A percentile compares a stretch with the other conserved stretches of the same genome.
Conservation (phyloP, 2,329 filamentous ascomycete species). For the Apiospora koreana region DNA sequence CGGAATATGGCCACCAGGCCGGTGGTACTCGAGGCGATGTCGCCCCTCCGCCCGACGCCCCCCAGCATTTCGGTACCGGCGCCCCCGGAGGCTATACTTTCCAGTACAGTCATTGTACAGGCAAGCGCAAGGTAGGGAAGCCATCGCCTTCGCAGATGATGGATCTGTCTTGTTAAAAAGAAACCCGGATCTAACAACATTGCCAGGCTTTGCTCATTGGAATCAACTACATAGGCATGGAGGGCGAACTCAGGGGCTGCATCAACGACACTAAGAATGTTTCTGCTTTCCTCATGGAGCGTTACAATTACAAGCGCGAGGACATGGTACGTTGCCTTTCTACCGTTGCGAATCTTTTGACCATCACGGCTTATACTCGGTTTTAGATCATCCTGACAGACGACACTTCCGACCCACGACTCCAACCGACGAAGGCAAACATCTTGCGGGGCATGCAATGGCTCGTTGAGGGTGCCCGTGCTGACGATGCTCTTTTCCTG, state of each 20-base stretch:
- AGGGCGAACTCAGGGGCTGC: constrained; percentile 72
- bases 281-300: constrained; percentile 67
- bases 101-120: constrained; percentile 75
- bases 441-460: constrained; percentile 75
- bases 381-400: constrained; percentile 68
- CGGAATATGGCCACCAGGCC: constrained; percentile 24
- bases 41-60: constrained; percentile 48
- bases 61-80: constrained; percentile 66
- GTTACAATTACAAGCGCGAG: constrained; percentile 71
- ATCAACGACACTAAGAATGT: constrained; percentile 83
- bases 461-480: constrained; percentile 69
- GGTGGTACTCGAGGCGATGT: constrained; percentile 31
- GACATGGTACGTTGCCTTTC: constrained; percentile 56
- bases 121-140: constrained; percentile 58
- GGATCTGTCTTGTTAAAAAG: neutral
- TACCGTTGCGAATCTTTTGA: neutral
- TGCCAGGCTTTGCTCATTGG: constrained; percentile 66
- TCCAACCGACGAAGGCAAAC: constrained; percentile 74
- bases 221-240: constrained; percentile 78
- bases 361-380: neutral
- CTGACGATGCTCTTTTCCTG: constrained; percentile 77
- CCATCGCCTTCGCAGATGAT: neutral
- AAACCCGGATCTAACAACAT: neutral
- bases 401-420: constrained; percentile 69
- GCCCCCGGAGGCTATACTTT: constrained; percentile 70